Evolutionary conservation across 2,329 filamentous ascomycete species (phyloP).

Genomic region (Eurotiales sp.): DNA sequence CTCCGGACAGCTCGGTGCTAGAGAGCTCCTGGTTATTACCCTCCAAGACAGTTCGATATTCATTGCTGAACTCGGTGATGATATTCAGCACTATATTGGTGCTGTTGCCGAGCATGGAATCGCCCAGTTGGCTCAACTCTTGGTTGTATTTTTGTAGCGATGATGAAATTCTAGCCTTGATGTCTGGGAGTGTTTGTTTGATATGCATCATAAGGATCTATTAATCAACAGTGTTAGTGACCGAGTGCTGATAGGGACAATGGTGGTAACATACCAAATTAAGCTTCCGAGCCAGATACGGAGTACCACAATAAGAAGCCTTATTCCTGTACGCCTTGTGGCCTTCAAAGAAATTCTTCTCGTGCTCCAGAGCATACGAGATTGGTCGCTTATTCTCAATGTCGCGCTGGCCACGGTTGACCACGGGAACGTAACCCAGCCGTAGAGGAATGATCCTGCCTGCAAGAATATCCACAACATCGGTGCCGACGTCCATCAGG

Average conservation of each 20-base stretch:
- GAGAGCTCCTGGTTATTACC: slow-evolving; percentile 96
- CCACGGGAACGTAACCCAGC: slow-evolving; percentile 92
- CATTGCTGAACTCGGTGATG: slow-evolving; percentile 97
- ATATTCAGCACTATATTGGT: slow-evolving; percentile 97
- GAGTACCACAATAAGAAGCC: slow-evolving; percentile 96
- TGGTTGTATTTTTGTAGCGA: slow-evolving; percentile 86
- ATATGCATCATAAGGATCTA: slow-evolving; percentile 99
- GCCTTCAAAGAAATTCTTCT: slow-evolving; percentile 96
- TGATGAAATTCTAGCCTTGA: slow-evolving; percentile 93
- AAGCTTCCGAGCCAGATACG: slow-evolving; percentile 91
- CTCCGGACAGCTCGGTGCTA: slow-evolving; percentile 88
- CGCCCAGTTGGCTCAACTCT: slow-evolving; percentile 79
- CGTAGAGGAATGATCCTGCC: slow-evolving; percentile 94
- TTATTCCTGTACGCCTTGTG: slow-evolving; percentile 99
- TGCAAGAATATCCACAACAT: slow-evolving; percentile 96
- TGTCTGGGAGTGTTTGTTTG: slow-evolving; percentile 97
- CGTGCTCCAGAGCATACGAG: slow-evolving; percentile 81
- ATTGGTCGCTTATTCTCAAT: slow-evolving; percentile 98
- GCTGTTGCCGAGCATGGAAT: slow-evolving; percentile 92
- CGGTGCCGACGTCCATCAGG: slow-evolving; percentile 97
- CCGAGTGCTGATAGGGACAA: no score
- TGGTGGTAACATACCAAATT: slow-evolving; percentile 60
- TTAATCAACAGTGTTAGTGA: background rate
- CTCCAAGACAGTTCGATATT: slow-evolving; percentile 93
- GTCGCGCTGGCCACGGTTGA: slow-evolving; percentile 95